These are phyloP conservation scores for Penicillium coffeae DNA, from an alignment of 495 filamentous ascomycete species.

Conservation along the genomic window DNA sequence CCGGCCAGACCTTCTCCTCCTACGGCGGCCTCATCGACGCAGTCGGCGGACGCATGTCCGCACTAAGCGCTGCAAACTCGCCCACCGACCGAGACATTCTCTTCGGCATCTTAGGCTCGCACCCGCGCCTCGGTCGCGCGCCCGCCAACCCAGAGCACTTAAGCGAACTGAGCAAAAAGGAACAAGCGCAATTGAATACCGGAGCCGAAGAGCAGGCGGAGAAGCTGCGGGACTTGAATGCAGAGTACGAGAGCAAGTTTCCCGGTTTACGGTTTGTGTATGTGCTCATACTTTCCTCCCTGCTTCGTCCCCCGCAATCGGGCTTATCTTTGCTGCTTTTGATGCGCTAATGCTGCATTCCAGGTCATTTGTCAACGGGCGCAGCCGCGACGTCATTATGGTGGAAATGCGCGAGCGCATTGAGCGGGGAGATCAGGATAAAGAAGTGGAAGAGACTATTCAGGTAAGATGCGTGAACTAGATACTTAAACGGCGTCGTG, in stretches of 20 bases:
- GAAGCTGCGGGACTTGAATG: slow-evolving; percentile 55
- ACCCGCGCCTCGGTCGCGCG: slow-evolving; percentile 77
- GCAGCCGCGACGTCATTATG: slow-evolving; percentile 70
- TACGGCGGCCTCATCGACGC: slow-evolving; percentile 58
- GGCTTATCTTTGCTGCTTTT: slow-evolving; percentile 4
- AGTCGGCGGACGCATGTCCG: slow-evolving; percentile 52
- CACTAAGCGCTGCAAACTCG: slow-evolving; percentile 46
- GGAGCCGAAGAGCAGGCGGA: slow-evolving; percentile 52
- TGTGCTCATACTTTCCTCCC: slow-evolving; percentile 13
- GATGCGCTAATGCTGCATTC: slow-evolving; percentile 9
- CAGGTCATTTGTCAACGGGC: slow-evolving; percentile 85
- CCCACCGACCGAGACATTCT: slow-evolving; percentile 52
- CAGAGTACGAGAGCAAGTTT: slow-evolving; percentile 76
- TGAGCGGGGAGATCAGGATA: slow-evolving; percentile 57
- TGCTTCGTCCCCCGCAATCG: background rate
- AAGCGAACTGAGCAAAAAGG: slow-evolving; percentile 68
- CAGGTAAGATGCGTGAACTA: slow-evolving; percentile 49
- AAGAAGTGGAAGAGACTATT: slow-evolving; percentile 71
- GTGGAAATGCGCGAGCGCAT: slow-evolving; percentile 80
- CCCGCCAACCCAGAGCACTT: slow-evolving; percentile 55
- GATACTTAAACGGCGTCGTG: too few relatives aligned
- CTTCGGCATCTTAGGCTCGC: slow-evolving; percentile 73
- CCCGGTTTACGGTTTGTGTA: slow-evolving; percentile 85
- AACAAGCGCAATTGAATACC: slow-evolving; percentile 71
- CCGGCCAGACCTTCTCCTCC: slow-evolving; percentile 56